phyloP scores from a whole-genome alignment of 768 basidiomycete genomes.

The Lactarius hatsudake region DNA sequence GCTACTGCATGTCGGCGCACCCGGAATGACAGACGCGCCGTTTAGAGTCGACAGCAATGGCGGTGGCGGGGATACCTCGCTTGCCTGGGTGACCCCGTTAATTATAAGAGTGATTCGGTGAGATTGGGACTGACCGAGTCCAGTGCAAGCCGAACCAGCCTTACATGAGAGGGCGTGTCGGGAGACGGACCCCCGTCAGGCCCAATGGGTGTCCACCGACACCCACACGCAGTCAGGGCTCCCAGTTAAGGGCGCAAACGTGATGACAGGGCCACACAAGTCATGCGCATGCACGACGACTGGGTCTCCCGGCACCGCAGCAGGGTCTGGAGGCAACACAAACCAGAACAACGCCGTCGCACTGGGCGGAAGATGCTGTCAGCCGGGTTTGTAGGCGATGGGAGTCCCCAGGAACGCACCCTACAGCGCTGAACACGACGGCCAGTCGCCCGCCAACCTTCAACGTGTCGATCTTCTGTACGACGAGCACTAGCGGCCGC shows the following conservation, averaged over 20 bases:
- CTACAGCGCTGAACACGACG: constrained; percentile 67
- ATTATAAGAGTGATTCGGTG: background rate
- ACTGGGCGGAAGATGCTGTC: constrained; percentile 38
- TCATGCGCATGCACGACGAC: constrained; percentile 38
- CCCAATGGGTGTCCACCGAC: constrained; percentile 47
- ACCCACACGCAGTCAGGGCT: constrained; percentile 44
- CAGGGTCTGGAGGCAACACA: constrained; percentile 30
- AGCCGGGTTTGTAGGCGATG: background rate
- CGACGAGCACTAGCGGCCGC: constrained; percentile 13
- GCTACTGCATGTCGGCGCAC: constrained; percentile 35
- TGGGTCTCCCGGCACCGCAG: background rate
- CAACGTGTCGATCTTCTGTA: constrained; percentile 33
- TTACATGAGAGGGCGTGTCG: background rate
- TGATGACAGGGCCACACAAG: constrained; percentile 57
- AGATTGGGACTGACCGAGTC: constrained; percentile 39
- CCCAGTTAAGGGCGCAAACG: constrained; percentile 44
- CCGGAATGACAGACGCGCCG: constrained; percentile 42
- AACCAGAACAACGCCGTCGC: constrained; percentile 65
- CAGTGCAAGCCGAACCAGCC: constrained; percentile 24
- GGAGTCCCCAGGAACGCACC: constrained; percentile 45
- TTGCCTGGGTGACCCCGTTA: constrained; percentile 35
- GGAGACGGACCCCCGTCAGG: constrained; percentile 11
- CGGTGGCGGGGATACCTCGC: constrained; percentile 32
- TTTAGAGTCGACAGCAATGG: constrained; percentile 47
- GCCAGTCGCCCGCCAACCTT: constrained; percentile 36